A percentile compares a stretch with the other conserved stretches of the same genome.
Conservation (phyloP, 75 land plant genomes). For the Isoetes taiwanensis region DNA sequence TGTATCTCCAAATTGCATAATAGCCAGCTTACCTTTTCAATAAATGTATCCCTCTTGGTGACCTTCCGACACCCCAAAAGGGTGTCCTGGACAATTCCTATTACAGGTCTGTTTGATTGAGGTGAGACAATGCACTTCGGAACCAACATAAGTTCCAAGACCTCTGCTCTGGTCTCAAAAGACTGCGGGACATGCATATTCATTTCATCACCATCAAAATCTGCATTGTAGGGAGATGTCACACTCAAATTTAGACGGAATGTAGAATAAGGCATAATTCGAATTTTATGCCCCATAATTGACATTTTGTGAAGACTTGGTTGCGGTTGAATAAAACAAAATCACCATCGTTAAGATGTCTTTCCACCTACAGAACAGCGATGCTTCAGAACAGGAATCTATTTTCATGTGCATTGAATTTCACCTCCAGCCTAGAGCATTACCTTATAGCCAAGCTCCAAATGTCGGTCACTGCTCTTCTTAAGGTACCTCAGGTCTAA, state of each 20-base stretch:
- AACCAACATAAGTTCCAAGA: conserved; percentile 96
- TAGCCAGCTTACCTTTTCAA: conserved; percentile 57
- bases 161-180: conserved; percentile 95
- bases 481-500: conserved; percentile 85
- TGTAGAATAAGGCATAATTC: conserved; percentile 98
- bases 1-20: not conserved
- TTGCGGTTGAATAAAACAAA: conserved; percentile 89
- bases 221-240: conserved; percentile 99
- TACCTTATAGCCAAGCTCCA: conserved; percentile 94
- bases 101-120: conserved; percentile 92
- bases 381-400: not conserved
- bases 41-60: conserved; percentile 93
- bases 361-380: conserved; percentile 57
- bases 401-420: not conserved
- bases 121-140: conserved; percentile 99
- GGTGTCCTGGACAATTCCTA: conserved; percentile 98
- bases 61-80: conserved; percentile 96
- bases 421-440: not conserved
- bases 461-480: conserved; percentile 92
- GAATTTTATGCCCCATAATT: conserved; percentile 96
- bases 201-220: conserved; percentile 99
- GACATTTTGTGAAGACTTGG: conserved; percentile 99
- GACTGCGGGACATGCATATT: conserved; percentile 99
- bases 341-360: conserved; percentile 92
- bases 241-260: conserved; percentile 94